Percentiles rank a stretch among this genome's conserved stretches.
Evolutionary conservation across 2,329 filamentous ascomycete genomes (phyloP).

Genomic region (Neopestalotiopsis sp.): DNA sequence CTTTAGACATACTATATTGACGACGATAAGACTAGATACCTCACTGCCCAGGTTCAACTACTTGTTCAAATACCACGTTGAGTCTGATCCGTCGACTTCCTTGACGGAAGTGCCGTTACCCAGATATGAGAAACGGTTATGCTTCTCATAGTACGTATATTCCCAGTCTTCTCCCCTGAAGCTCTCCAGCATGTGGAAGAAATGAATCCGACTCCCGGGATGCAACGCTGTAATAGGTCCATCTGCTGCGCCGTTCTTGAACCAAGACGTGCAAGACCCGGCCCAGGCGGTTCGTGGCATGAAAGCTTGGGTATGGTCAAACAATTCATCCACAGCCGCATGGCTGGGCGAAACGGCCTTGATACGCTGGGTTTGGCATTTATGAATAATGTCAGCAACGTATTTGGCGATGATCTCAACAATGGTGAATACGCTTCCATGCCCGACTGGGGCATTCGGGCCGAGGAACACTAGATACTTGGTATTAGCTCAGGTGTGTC

Average conservation of each 20-base stretch:
- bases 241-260: slow-evolving; percentile 48
- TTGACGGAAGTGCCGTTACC: slow-evolving; percentile 57
- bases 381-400: slow-evolving; percentile 51
- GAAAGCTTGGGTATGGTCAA: slow-evolving; percentile 51
- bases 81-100: slow-evolving; percentile 45
- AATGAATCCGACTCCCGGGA: slow-evolving; percentile 55
- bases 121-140: slow-evolving; percentile 54
- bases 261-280: slow-evolving; percentile 54
- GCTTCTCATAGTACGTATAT: slow-evolving; percentile 46
- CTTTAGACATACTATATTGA: too few relatives aligned
- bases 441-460: slow-evolving; percentile 56
- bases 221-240: slow-evolving; percentile 55
- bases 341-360: slow-evolving; percentile 49
- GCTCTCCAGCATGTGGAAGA: slow-evolving; percentile 56
- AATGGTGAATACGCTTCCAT: slow-evolving; percentile 56
- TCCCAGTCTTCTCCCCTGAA: slow-evolving; percentile 61
- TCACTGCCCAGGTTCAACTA: too few relatives aligned
- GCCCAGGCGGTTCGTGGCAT: slow-evolving; percentile 60
- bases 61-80: slow-evolving; percentile 48
- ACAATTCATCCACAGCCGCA: slow-evolving; percentile 55
- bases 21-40: too few relatives aligned
- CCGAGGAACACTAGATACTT: slow-evolving; percentile 46
- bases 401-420: slow-evolving; percentile 57
- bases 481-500: too few relatives aligned
- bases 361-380: slow-evolving; percentile 56